Evolutionary conservation across 169 alveolate species (phyloP).

Genomic region (Plasmodium gaboni): DNA sequence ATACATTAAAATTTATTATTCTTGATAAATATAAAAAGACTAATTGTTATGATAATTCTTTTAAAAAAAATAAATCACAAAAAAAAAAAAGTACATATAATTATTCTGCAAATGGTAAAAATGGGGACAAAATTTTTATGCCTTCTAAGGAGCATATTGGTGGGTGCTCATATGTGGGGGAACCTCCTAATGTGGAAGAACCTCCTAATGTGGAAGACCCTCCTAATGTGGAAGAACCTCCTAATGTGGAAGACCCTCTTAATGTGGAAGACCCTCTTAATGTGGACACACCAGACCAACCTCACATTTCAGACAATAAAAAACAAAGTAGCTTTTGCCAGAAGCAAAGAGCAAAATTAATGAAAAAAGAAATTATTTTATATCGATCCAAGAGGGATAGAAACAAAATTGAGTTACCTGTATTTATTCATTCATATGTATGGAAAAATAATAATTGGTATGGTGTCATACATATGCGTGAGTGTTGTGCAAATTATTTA

Average conservation of each 20-base stretch:
- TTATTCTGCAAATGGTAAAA: background rate
- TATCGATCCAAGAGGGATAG: constrained; percentile 79
- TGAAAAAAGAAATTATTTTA: constrained; percentile 38
- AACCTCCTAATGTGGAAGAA: no score
- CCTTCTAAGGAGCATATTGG: background rate
- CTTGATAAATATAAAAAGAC: constrained; percentile 32
- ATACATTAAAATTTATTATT: constrained; percentile 68
- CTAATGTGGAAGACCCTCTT: background rate
- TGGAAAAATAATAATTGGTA: constrained; percentile 81
- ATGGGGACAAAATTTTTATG: background rate
- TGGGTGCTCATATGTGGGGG: no score
- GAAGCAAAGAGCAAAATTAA: constrained; percentile 46
- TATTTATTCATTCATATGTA: constrained; percentile 80
- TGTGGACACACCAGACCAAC: background rate
- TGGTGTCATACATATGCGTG: constrained; percentile 86
- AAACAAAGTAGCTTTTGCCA: constrained; percentile 52
- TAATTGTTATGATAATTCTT: constrained; percentile 13
- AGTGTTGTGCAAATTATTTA: constrained; percentile 83
- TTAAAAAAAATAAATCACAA: constrained; percentile 18
- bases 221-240: background rate
- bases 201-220: no score
- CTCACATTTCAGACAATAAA: background rate
- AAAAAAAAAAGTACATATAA: constrained; percentile 43
- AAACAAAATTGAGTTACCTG: constrained; percentile 82
- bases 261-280: background rate